Evolutionary conservation across 805 yeast species (phyloP).

Genomic region (Millerozyma acaciae): DNA sequence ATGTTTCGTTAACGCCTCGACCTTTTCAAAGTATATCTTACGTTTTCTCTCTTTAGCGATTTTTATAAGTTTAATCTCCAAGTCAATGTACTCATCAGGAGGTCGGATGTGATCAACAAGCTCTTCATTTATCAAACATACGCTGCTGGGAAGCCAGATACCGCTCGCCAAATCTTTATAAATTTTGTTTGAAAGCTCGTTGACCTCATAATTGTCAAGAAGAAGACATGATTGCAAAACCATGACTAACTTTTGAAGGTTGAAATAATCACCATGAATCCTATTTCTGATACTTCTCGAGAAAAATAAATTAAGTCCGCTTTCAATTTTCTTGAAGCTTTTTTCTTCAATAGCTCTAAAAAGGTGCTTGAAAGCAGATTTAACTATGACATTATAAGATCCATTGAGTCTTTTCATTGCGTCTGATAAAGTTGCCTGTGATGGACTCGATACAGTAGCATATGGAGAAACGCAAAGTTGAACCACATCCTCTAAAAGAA

Average conservation of each 20-base stretch:
- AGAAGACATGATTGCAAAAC: slow-evolving; percentile 52
- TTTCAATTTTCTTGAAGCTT: slow-evolving; percentile 56
- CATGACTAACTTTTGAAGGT: slow-evolving; percentile 44
- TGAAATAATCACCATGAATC: slow-evolving; percentile 53
- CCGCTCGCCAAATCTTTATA: slow-evolving; percentile 32
- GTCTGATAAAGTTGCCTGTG: slow-evolving; percentile 63
- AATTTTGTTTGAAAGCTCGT: slow-evolving; percentile 49
- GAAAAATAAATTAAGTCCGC: slow-evolving; percentile 57
- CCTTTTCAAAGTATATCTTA: slow-evolving; percentile 32
- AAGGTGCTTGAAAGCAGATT: slow-evolving; percentile 46
- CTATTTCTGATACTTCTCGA: slow-evolving; percentile 56
- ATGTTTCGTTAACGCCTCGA: slow-evolving; percentile 41
- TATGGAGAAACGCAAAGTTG: slow-evolving; percentile 65
- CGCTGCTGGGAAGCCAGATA: slow-evolving; percentile 31
- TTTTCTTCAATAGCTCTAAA: slow-evolving; percentile 45
- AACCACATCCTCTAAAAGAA: slow-evolving; percentile 63
- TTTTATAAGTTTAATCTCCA: slow-evolving; percentile 56
- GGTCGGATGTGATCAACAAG: slow-evolving; percentile 51
- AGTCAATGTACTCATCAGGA: slow-evolving; percentile 53
- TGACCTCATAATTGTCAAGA: slow-evolving; percentile 54
- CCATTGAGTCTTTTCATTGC: slow-evolving; percentile 69
- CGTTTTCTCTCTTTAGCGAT: slow-evolving; percentile 63
- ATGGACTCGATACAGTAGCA: slow-evolving; percentile 62
- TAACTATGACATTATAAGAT: slow-evolving; percentile 54
- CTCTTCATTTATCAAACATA: slow-evolving; percentile 48